Evolutionary conservation across 768 basidiomycete genomes (phyloP).

Genomic region (Boletus subcaerulescens): DNA sequence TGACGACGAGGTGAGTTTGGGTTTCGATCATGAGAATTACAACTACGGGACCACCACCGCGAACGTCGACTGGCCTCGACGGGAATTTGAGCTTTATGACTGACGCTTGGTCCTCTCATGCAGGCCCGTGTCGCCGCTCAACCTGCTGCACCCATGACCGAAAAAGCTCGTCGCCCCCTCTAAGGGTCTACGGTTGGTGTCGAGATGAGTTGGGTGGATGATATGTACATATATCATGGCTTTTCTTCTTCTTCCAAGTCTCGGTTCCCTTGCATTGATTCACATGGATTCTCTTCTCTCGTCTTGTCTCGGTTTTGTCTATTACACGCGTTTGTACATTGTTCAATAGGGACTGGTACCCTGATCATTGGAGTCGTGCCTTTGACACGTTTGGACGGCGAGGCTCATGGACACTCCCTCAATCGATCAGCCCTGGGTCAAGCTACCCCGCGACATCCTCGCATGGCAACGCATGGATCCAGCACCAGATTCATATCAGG

Average conservation of each 20-base stretch:
- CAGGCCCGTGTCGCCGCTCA: conserved; percentile 20
- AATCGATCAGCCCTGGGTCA: too few relatives aligned
- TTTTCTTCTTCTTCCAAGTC: conserved; percentile 1
- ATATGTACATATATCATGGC: not conserved
- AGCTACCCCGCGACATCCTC: not conserved
- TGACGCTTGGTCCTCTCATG: not conserved
- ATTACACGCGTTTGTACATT: conserved; percentile 15
- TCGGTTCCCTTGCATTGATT: conserved; percentile 19
- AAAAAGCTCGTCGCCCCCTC: conserved; percentile 28
- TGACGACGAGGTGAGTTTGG: conserved; percentile 36
- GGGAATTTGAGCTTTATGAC: conserved; percentile 4
- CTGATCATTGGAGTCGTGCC: conserved; percentile 2
- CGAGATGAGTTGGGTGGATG: not conserved
- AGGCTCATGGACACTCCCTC: too few relatives aligned
- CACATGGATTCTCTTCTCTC: conserved; percentile 15
- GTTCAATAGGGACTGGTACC: conserved; percentile 24
- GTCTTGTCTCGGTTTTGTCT: conserved; percentile 10
- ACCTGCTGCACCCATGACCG: conserved; percentile 24
- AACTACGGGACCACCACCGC: conserved; percentile 11
- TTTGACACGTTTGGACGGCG: not conserved
- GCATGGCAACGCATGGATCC: not conserved
- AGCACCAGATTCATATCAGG: not conserved
- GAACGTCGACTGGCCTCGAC: conserved; percentile 5
- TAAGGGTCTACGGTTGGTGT: conserved; percentile 6
- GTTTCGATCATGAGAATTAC: not conserved